Evolutionary conservation across 2,329 filamentous ascomycete genomes (phyloP).

Genomic region (Colletotrichum liaoningense): DNA sequence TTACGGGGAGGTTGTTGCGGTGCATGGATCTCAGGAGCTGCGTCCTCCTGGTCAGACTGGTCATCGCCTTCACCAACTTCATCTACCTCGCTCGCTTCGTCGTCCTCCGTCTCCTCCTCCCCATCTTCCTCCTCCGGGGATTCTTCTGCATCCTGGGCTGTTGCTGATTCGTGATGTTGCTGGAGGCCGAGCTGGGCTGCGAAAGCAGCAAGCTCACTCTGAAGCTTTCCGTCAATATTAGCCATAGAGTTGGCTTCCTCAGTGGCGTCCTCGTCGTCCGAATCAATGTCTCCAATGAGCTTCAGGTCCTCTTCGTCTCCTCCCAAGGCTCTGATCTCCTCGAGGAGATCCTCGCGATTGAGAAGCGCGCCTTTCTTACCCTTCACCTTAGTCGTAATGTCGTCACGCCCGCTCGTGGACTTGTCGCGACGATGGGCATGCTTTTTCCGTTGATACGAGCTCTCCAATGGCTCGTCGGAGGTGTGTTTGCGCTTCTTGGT

Average conservation of each 20-base stretch:
- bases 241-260: background rate
- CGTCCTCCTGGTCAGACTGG: conserved; percentile 45
- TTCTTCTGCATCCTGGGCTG: conserved; percentile 38
- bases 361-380: conserved; percentile 3
- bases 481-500: conserved; percentile 50
- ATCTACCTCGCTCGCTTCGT: conserved; percentile 44
- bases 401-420: conserved; percentile 33
- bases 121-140: conserved; percentile 38
- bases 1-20: background rate
- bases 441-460: conserved; percentile 25
- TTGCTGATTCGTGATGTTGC: conserved; percentile 22
- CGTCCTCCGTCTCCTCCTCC: conserved; percentile 51
- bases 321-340: conserved; percentile 73
- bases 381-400: conserved; percentile 38
- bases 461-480: conserved; percentile 3
- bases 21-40: conserved; percentile 27
- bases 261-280: conserved; percentile 47
- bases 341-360: conserved; percentile 58
- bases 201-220: conserved; percentile 30
- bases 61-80: conserved; percentile 46
- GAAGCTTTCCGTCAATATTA: conserved; percentile 26
- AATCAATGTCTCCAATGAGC: conserved; percentile 65
- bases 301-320: conserved; percentile 74
- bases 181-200: conserved; percentile 36
- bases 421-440: conserved; percentile 1